Evolutionary conservation across 1,139 yeast genomes (phyloP), one percentile per base, ranked within the genome.

Genomic region (Yamadazyma sp.): DNA sequence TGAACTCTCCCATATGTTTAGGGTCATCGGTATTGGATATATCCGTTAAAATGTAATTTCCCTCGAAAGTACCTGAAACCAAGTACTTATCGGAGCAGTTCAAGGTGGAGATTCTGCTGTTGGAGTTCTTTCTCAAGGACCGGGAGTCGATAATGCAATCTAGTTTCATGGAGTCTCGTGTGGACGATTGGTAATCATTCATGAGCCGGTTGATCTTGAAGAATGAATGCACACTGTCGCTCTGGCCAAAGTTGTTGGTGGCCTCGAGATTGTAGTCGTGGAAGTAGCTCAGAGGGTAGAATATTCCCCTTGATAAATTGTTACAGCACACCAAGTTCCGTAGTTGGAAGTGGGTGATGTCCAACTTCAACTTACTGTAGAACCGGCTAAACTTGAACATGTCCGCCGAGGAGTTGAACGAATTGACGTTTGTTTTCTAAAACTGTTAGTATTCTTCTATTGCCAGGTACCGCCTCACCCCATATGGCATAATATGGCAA

Each of bases 31-130:
- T 55, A 33, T 56, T 53, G 12, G 59, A 43, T 9, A 67, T 54
- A 28, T 63, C 61, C 34, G 67, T 56, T 34, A 76, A 54, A 7
- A 75, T 54, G 47, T 67, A 72, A 14, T 76, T 74, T 1, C 85
- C 85, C 41, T 70, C 74, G 42, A 77, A 73, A 0, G 84, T 78
- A 0, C 85, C 85, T 21, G 77, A 70, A 3, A 68, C 74, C 17
- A 78, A 54, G 20, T 65, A 52, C n/a, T 59, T 61, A 32, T 64
- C 52, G 11, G 75, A 62, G 38, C 77, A 68, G 8, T 75, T 61
- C 40, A 78, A 50, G 2, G 82, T 72, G 10, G 82, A 73, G 4
- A 78, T 62, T 38, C 76, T 57, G 46, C 64, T 64, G 54, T 64
- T 69, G 21, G 67, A 56, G 43, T 59, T 61, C 16, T 48, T 45